Evolutionary conservation across 768 basidiomycete genomes (phyloP).

Genomic region (Trametes cingulata): DNA sequence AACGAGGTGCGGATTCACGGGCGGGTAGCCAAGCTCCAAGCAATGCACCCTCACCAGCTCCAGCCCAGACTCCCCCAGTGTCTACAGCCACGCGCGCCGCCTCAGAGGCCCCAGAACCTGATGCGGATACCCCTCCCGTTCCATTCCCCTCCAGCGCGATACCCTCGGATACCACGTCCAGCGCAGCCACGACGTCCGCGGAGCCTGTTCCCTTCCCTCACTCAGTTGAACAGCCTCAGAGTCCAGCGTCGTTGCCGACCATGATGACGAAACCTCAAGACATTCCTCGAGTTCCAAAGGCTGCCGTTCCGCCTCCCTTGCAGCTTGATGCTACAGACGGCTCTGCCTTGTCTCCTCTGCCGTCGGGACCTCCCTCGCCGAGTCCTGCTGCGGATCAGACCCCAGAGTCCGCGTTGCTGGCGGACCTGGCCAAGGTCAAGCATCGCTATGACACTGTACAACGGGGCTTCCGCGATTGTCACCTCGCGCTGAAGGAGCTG

Average conservation of each 20-base stretch:
- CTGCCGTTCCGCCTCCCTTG: conserved; percentile 6
- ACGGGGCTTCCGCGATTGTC: conserved; percentile 67
- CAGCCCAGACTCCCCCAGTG: too few relatives aligned
- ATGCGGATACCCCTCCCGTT: background rate
- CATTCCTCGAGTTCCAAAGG: background rate
- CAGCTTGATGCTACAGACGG: conserved; percentile 9
- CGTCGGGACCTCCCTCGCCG: background rate
- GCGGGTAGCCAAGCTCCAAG: too few relatives aligned
- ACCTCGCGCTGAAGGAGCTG: conserved; percentile 62
- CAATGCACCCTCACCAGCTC: background rate
- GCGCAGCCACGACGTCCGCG: too few relatives aligned
- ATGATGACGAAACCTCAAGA: background rate
- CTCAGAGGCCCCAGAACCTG: background rate
- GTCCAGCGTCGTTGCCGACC: background rate
- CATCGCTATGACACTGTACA: conserved; percentile 64
- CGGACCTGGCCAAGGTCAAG: conserved; percentile 44
- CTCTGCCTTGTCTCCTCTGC: conserved; percentile 6
- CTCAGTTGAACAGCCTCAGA: background rate
- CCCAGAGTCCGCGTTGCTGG: conserved; percentile 30
- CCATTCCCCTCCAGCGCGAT: background rate
- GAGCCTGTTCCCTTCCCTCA: background rate
- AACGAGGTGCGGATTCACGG: too few relatives aligned
- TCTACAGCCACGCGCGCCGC: background rate
- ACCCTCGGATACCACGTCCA: background rate
- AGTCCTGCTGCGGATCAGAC: background rate